Conservation (phyloP, 164 flowering plant genomes). For the Vitis cinerea region DNA sequence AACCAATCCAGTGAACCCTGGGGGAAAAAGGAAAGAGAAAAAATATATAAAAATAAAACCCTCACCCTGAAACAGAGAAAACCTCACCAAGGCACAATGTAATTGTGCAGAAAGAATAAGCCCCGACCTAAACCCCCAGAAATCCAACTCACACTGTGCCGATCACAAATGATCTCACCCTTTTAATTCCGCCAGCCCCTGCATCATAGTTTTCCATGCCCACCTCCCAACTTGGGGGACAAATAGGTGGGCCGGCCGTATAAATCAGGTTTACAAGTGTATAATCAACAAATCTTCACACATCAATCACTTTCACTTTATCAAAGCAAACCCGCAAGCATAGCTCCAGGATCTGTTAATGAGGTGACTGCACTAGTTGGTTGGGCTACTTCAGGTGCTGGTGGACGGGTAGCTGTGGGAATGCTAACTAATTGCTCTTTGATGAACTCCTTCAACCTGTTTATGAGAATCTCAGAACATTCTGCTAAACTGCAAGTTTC, state of each 20-base stretch:
- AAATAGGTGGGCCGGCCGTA: conserved; percentile 29
- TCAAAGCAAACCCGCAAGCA: conserved; percentile 88
- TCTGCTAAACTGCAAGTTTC: not conserved
- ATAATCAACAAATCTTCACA: conserved; percentile 41
- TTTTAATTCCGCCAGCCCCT: conserved; percentile 55
- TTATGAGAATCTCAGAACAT: conserved; percentile 12
- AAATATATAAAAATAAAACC: conserved; percentile 7
- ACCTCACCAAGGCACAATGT: conserved; percentile 29
- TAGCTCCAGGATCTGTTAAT: conserved; percentile 77
- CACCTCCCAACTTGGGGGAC: conserved; percentile 24
- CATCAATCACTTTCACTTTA: conserved; percentile 1
- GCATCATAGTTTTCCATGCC: conserved; percentile 36
- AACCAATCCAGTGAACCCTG: conserved; percentile 19
- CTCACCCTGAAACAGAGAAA: conserved; percentile 15
- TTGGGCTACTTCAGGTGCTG: conserved; percentile 39
- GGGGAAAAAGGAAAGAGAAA: conserved; percentile 15
- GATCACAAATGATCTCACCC: conserved; percentile 28
- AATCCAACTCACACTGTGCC: conserved; percentile 28
- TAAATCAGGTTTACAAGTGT: conserved; percentile 36
- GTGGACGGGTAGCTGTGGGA: conserved; percentile 44
- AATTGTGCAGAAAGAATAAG: conserved; percentile 52
- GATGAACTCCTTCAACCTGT: conserved; percentile 93
- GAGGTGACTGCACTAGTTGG: conserved; percentile 39
- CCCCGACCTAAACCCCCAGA: conserved; percentile 22
- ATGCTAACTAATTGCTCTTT: conserved; percentile 82